These are phyloP conservation scores for Pelargonium cotyledonis DNA, from an alignment of 441 rosid species.

Conservation along the genomic window DNA sequence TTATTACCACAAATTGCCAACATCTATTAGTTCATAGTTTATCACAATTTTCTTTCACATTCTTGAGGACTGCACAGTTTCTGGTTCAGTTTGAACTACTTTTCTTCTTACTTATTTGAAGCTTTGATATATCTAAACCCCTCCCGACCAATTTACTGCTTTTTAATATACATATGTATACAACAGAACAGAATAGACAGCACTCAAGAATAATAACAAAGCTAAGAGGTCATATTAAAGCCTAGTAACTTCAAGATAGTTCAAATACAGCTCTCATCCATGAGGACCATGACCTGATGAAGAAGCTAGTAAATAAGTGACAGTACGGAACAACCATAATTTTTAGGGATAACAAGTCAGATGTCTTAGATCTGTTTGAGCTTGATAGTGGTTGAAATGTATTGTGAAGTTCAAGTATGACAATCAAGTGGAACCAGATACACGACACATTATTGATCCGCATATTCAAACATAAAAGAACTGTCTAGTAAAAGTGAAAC, in stretches of 20 bases:
- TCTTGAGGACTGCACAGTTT: too few relatives aligned
- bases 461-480: neutral
- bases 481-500: neutral
- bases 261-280: neutral
- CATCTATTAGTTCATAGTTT: too few relatives aligned
- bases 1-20: too few relatives aligned
- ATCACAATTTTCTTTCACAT: too few relatives aligned
- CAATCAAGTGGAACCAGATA: neutral
- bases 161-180: neutral
- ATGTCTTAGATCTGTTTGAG: neutral
- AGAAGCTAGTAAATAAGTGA: neutral
- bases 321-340: neutral
- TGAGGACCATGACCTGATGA: neutral
- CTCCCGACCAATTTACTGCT: too few relatives aligned
- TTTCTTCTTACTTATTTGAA: too few relatives aligned
- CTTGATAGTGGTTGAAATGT: neutral
- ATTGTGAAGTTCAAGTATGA: neutral
- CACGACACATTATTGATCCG: neutral
- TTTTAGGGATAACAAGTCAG: neutral
- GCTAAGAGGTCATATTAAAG: neutral
- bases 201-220: neutral
- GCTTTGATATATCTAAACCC: too few relatives aligned
- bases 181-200: neutral
- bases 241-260: neutral
- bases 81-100: too few relatives aligned